Evolutionary conservation across 2,329 filamentous ascomycete species (phyloP).

Genomic region (Leptographium flavum): DNA sequence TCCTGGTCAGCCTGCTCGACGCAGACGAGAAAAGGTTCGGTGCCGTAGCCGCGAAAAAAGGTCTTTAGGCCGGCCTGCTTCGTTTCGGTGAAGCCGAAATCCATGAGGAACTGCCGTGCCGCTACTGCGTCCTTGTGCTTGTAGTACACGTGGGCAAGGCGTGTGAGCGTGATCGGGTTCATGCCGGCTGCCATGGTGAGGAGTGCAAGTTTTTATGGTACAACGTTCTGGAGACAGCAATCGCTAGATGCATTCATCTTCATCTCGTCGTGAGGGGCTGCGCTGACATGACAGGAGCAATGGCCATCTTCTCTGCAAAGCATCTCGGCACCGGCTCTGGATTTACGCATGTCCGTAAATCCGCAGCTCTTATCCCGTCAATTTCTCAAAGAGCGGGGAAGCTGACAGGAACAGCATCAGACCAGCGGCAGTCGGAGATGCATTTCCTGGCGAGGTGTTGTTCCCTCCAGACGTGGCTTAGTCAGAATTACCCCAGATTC

Average conservation of each 20-base stretch:
- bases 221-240: too few relatives aligned
- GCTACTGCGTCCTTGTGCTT: conserved; percentile 28
- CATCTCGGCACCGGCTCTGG: neutral
- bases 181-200: conserved; percentile 12
- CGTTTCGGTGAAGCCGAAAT: conserved; percentile 32
- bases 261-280: too few relatives aligned
- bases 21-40: conserved; percentile 44
- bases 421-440: too few relatives aligned
- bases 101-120: conserved; percentile 27
- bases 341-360: neutral
- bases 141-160: conserved; percentile 32
- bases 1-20: conserved; percentile 30
- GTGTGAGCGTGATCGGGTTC: conserved; percentile 20
- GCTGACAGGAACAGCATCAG: too few relatives aligned
- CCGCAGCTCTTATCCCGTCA: neutral
- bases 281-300: too few relatives aligned
- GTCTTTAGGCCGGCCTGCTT: conserved; percentile 26
- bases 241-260: too few relatives aligned
- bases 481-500: too few relatives aligned
- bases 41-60: conserved; percentile 48
- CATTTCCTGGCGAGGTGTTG: too few relatives aligned
- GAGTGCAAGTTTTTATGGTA: neutral
- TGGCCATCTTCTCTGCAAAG: too few relatives aligned
- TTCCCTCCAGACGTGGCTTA: too few relatives aligned
- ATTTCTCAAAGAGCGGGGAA: too few relatives aligned